A percentile compares a stretch with the other conserved stretches of the same genome.
Conservation (phyloP, 202 grass and related monocot species). For the Musa balbisiana region DNA sequence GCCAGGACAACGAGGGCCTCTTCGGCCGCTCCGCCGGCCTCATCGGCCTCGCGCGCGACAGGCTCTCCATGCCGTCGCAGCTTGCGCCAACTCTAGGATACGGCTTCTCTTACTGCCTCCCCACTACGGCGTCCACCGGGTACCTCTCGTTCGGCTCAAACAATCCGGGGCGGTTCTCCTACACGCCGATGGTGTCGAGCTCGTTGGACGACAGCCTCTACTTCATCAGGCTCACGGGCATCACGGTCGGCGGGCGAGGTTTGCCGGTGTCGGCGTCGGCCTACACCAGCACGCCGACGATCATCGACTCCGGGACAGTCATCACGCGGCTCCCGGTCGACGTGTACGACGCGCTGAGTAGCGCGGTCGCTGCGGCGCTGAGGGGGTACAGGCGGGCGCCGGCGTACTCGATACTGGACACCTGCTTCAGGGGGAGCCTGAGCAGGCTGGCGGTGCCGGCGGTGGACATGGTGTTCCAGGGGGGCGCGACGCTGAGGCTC, state of each 20-base stretch:
- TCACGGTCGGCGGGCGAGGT: slow-evolving; percentile 12
- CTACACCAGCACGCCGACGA: background rate
- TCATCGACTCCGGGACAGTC: slow-evolving; percentile 17
- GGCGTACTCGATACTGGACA: slow-evolving; percentile 35
- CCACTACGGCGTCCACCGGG: slow-evolving; percentile 24
- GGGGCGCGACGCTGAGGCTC: slow-evolving; percentile 29
- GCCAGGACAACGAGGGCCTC: slow-evolving; percentile 36
- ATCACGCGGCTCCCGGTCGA: slow-evolving; percentile 26
- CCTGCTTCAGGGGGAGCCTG: slow-evolving; percentile 30
- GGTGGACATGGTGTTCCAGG: slow-evolving; percentile 32
- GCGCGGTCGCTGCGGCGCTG: slow-evolving; percentile 17
- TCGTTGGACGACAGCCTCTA: slow-evolving; percentile 25
- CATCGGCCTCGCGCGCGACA: slow-evolving; percentile 30
- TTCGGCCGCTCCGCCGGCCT: slow-evolving; percentile 31
- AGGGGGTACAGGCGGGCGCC: slow-evolving; percentile 8
- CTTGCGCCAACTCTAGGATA: slow-evolving; percentile 14
- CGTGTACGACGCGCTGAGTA: slow-evolving; percentile 35
- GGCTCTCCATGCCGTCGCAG: slow-evolving; percentile 33
- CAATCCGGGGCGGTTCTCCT: slow-evolving; percentile 13
- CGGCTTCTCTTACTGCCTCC: slow-evolving; percentile 36
- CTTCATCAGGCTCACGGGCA: slow-evolving; percentile 21
- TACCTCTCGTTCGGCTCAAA: slow-evolving; percentile 29
- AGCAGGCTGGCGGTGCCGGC: background rate
- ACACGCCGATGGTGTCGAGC: slow-evolving; percentile 33
- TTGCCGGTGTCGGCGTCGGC: background rate